phyloP scores from a whole-genome alignment of 2,329 filamentous ascomycete species.

The Fusarium chuoi region DNA sequence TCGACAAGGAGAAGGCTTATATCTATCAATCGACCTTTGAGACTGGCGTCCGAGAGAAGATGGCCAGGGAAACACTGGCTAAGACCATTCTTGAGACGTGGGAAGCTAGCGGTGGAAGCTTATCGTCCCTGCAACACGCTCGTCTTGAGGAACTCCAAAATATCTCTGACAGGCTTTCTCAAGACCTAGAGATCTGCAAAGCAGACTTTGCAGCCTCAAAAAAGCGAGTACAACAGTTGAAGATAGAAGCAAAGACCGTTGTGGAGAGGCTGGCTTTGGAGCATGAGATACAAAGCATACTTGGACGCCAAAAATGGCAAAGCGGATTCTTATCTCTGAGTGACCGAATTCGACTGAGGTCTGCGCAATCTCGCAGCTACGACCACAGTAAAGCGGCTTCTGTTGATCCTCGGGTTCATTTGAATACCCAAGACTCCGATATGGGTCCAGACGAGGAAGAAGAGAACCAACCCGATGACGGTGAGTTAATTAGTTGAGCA shows the following conservation, averaged over 20 bases:
- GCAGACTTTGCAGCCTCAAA: background rate
- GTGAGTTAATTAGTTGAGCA: background rate
- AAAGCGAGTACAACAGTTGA: background rate
- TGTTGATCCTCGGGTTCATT: background rate
- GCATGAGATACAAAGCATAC: background rate
- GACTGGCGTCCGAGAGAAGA: background rate
- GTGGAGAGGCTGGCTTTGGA: background rate
- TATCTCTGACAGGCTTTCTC: background rate
- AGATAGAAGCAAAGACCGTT: background rate
- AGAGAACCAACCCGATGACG: background rate
- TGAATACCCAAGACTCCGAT: background rate
- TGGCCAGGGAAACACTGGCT: background rate
- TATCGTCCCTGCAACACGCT: background rate
- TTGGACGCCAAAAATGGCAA: background rate
- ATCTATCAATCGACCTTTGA: background rate
- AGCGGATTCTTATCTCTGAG: background rate
- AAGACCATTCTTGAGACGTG: background rate
- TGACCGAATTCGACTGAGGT: background rate
- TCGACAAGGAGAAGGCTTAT: background rate
- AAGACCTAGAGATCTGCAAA: background rate
- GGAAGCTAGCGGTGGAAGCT: background rate
- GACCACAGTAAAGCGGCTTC: rapidly evolving
- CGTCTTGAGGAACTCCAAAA: background rate
- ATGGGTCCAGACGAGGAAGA: too few species aligned
- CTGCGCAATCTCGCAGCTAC: background rate